Base-by-base conservation (phyloP, 2,329 filamentous ascomycete genomes). In the Trichoderma sp. region DNA sequence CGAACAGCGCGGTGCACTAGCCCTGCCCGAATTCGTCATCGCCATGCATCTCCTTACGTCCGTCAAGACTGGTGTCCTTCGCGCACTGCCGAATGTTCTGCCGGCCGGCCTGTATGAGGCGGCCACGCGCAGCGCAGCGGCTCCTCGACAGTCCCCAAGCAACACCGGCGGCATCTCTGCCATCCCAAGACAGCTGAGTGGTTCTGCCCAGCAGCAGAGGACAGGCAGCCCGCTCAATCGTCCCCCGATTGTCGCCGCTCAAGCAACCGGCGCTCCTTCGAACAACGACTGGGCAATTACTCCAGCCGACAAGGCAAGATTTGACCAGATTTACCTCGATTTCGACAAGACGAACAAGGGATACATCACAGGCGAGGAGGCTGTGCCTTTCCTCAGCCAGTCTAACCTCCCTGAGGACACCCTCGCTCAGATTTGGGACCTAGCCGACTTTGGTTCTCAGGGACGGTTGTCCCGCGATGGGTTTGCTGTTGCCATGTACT, bases 41-140 rank as follows among this genome's bases (percentile, higher is more conserved):
- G 96, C 96, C 56, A 99, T 99, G 96, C 96, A 99, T 79, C 84
- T 99, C 70, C 85, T 99, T 71, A 95, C 93, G 16, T 97, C 94
- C 14, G 93, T 93, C 81, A 97, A 97, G 83, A 91, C 90, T 14
- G 92, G 94, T 26, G 85, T 89, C 34, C 86, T 99, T 78, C 90
- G 93, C 72, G 89, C 87, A 24, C 85, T 98, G 68, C 96, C 96
- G 1, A 91, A 84, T 70, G 88, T 91, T 30, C 86, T 99, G 2
- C 96, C 96, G 6, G 89, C 92, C 14, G 92, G 91, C 13, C 83
- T 99, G 5, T 97, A 96, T 76, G 96, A 99, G 76, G 95, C 94
- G 56, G 96, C 96, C 10, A 89, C 92, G 59, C 87, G 94, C 72
- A 86, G 91, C 74, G 85, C 77, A 73, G 79, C 78, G 68, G 74